These are phyloP conservation scores for Cucurbita argyrosperma DNA, from an alignment of 306 rosid species.

Conservation along the genomic window DNA sequence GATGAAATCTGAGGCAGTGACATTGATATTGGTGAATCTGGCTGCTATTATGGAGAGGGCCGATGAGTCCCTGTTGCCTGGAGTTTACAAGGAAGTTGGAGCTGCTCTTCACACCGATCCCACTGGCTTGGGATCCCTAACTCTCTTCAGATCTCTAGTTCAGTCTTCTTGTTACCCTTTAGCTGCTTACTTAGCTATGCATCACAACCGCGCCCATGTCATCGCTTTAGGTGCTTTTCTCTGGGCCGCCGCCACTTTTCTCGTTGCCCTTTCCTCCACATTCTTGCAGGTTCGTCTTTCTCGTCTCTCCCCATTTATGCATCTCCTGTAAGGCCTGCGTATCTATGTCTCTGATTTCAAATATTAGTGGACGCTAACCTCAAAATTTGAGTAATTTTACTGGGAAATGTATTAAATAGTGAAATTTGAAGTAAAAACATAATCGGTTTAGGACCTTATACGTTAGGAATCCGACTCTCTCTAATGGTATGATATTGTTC, in stretches of 20 bases:
- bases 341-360: not conserved
- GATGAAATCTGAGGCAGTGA: constrained; percentile 50
- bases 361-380: no score
- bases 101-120: constrained; percentile 62
- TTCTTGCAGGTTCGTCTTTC: constrained; percentile 36
- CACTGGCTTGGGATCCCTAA: constrained; percentile 60
- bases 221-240: constrained; percentile 64
- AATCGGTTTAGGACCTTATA: no score
- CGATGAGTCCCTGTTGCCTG: constrained; percentile 63
- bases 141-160: constrained; percentile 64
- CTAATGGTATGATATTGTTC: no score
- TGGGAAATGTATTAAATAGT: not conserved
- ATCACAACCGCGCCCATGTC: constrained; percentile 56
- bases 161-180: constrained; percentile 62
- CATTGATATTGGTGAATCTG: constrained; percentile 48
- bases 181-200: constrained; percentile 57
- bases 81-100: constrained; percentile 67
- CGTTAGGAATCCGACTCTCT: not conserved
- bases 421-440: not conserved
- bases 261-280: constrained; percentile 50
- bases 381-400: not conserved
- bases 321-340: not conserved
- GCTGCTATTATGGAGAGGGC: constrained; percentile 67
- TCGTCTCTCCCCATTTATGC: not conserved
- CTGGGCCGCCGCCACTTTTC: constrained; percentile 62